Percentiles rank a stretch among this genome's conserved stretches.
These are phyloP conservation scores for Alternaria tenuissima DNA, from an alignment of 2,329 filamentous ascomycete species.

Conservation along the genomic window DNA sequence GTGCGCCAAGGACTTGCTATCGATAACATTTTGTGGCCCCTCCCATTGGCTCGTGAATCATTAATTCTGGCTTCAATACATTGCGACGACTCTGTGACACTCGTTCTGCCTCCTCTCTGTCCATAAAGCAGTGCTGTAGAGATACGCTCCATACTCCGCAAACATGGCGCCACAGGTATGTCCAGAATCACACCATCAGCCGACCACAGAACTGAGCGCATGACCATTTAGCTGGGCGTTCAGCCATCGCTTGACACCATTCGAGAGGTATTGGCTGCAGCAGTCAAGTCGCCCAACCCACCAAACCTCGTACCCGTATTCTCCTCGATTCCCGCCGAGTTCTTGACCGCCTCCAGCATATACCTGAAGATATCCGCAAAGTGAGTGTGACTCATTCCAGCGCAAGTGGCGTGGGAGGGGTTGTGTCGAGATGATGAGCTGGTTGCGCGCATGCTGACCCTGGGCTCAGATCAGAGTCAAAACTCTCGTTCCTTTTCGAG, in stretches of 20 bases:
- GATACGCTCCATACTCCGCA: slow-evolving; percentile 1
- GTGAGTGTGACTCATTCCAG: slow-evolving; percentile 58
- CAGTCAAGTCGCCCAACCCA: slow-evolving; percentile 61
- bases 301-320: slow-evolving; percentile 85
- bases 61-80: slow-evolving; percentile 24
- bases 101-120: background rate
- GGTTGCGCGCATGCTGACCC: slow-evolving; percentile 17
- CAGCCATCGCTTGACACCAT: slow-evolving; percentile 70
- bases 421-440: background rate
- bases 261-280: slow-evolving; percentile 62
- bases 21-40: slow-evolving; percentile 14
- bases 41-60: slow-evolving; percentile 26
- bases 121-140: background rate
- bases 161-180: slow-evolving; percentile 41
- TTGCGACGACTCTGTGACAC: slow-evolving; percentile 13
- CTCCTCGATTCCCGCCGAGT: slow-evolving; percentile 86
- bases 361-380: slow-evolving; percentile 89
- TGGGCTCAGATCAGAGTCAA: slow-evolving; percentile 63
- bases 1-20: slow-evolving; percentile 3
- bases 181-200: slow-evolving; percentile 10
- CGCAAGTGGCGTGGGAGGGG: background rate
- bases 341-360: slow-evolving; percentile 92
- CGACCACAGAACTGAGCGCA: slow-evolving; percentile 38
- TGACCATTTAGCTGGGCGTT: slow-evolving; percentile 54
- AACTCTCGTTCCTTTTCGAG: slow-evolving; percentile 93